A percentile compares a stretch with the other conserved stretches of the same genome.
phyloP scores from a whole-genome alignment of 2,329 filamentous ascomycete species.

The Aureobasidium sp. region DNA sequence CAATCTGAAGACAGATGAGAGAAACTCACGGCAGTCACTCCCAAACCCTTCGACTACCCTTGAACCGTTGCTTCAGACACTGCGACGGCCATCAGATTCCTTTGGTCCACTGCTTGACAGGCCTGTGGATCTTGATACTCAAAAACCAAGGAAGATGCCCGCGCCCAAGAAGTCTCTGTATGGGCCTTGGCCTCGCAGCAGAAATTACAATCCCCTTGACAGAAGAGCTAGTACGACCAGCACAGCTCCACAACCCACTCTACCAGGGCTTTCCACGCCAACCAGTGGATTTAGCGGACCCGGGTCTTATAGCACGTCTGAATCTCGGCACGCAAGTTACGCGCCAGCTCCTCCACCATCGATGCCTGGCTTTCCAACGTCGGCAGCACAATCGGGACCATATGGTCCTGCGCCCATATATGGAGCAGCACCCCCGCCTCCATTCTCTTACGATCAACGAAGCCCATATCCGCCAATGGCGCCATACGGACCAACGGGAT shows the following conservation, averaged over 20 bases:
- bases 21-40: background rate
- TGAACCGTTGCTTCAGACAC: background rate
- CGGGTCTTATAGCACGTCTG: background rate
- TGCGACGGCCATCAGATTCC: slow-evolving; percentile 11
- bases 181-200: slow-evolving; percentile 13
- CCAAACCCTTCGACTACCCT: background rate
- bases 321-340: background rate
- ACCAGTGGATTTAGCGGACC: background rate
- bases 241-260: background rate
- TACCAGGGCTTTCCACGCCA: background rate
- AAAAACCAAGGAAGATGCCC: background rate
- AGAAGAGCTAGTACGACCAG: slow-evolving; percentile 8
- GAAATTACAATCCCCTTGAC: slow-evolving; percentile 15
- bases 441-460: slow-evolving; percentile 10
- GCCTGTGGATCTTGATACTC: background rate
- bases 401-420: slow-evolving; percentile 2
- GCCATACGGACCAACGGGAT: slow-evolving; percentile 6
- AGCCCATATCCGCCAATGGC: slow-evolving; percentile 2
- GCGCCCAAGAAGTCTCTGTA: slow-evolving; percentile 15
- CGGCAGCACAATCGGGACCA: slow-evolving; percentile 1
- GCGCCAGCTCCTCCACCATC: background rate
- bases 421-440: background rate
- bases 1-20: background rate
- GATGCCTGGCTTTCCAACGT: slow-evolving; percentile 1
- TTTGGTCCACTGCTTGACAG: slow-evolving; percentile 11